Percentiles rank a stretch among this genome's conserved stretches.
Conservation (phyloP, 306 rosid genomes). For the Cicer yamashitae region DNA sequence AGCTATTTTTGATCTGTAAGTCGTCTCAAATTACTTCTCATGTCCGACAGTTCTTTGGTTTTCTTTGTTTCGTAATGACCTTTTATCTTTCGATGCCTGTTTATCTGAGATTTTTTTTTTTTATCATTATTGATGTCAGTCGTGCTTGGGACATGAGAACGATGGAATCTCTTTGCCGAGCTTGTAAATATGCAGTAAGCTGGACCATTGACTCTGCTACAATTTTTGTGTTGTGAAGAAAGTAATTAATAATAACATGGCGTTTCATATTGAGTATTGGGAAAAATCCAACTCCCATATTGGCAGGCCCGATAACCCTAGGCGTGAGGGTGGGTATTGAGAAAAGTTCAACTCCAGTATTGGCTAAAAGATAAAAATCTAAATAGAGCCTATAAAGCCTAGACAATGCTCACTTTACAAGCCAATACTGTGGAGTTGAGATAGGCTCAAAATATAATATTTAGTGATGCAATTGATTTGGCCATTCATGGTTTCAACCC, state of each 20-base stretch:
- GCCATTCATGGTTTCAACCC: constrained; percentile 38
- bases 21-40: constrained; percentile 35
- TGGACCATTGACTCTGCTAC: constrained; percentile 34
- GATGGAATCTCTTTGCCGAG: constrained; percentile 99
- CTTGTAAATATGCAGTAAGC: constrained; percentile 95
- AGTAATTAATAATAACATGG: constrained; percentile 13
- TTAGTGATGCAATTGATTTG: constrained; percentile 32
- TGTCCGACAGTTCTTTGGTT: constrained; percentile 6
- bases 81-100: constrained; percentile 20
- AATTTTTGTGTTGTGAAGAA: constrained; percentile 33
- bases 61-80: constrained; percentile 8
- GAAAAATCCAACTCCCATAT: not conserved
- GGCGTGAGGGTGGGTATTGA: too few species aligned
- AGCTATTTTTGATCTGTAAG: constrained; percentile 96
- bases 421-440: not conserved
- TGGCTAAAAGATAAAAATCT: too few species aligned
- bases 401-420: not conserved
- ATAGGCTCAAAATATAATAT: not conserved
- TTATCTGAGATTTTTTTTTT: constrained; percentile 40
- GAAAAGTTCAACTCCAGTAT: too few species aligned
- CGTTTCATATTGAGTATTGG: constrained; percentile 11
- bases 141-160: constrained; percentile 99
- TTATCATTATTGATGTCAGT: constrained; percentile 55
- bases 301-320: not conserved
- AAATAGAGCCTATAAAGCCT: constrained; percentile 6